These are phyloP conservation scores for Exophiala bonariae DNA, from an alignment of 2,329 filamentous ascomycete genomes.

Conservation along the genomic window DNA sequence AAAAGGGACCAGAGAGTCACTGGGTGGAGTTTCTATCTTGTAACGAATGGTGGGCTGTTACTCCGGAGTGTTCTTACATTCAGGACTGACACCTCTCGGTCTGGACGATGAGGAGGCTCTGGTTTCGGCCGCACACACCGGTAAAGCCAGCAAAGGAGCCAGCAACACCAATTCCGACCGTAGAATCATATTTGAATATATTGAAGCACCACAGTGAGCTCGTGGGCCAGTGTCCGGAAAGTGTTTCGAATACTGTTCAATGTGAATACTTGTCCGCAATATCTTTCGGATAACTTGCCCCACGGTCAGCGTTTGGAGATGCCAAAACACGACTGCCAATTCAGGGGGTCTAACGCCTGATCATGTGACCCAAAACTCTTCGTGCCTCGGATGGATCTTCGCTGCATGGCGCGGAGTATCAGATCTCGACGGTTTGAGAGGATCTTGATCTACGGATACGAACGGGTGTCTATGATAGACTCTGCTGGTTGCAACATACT, in stretches of 20 bases:
- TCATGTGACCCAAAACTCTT: too few relatives aligned
- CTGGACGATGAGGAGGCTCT: slow-evolving; percentile 49
- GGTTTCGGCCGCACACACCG: slow-evolving; percentile 50
- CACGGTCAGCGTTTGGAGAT: too few relatives aligned
- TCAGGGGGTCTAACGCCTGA: too few relatives aligned
- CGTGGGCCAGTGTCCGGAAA: too few relatives aligned
- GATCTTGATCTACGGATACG: too few relatives aligned
- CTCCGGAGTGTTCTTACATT: slow-evolving; percentile 66
- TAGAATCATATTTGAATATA: slow-evolving; percentile 22
- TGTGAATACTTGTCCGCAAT: slow-evolving; percentile 23
- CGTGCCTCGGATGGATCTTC: too few relatives aligned
- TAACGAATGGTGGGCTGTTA: not conserved
- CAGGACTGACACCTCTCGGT: slow-evolving; percentile 83
- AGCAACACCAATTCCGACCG: slow-evolving; percentile 19
- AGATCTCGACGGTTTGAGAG: too few relatives aligned
- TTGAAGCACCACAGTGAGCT: not conserved
- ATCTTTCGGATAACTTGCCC: slow-evolving; percentile 14
- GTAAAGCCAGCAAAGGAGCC: slow-evolving; percentile 5
- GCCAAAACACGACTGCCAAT: not conserved
- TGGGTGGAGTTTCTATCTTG: too few relatives aligned
- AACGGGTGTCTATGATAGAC: too few relatives aligned
- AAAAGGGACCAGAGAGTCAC: too few relatives aligned
- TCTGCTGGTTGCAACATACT: too few relatives aligned
- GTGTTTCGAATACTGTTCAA: slow-evolving; percentile 2
- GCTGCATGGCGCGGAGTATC: too few relatives aligned